A percentile compares a stretch with the other conserved stretches of the same genome.
These are phyloP conservation scores for Penicillium silybi DNA, from an alignment of 495 filamentous ascomycete species.

Conservation along the genomic window DNA sequence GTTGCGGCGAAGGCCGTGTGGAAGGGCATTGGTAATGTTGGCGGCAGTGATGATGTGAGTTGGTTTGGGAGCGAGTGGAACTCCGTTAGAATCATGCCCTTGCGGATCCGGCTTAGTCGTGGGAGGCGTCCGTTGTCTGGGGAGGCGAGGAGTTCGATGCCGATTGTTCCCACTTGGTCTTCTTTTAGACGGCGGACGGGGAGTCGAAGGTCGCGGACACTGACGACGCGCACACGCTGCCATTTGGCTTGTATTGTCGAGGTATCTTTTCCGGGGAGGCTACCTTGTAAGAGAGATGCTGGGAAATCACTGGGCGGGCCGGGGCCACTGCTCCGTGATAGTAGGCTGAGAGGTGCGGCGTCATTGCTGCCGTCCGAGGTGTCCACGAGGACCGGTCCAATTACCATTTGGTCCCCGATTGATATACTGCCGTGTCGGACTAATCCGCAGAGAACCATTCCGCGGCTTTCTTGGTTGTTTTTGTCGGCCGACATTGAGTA, in stretches of 20 bases:
- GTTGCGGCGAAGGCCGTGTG: conserved; percentile 46
- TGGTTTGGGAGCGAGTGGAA: conserved; percentile 42
- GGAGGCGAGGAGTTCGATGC: conserved; percentile 56
- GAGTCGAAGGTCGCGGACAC: conserved; percentile 81
- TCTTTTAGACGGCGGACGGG: conserved; percentile 71
- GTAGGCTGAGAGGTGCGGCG: conserved; percentile 18
- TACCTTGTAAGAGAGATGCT: conserved; percentile 26
- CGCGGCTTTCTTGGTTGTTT: conserved; percentile 38
- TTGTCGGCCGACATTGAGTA: conserved; percentile 36
- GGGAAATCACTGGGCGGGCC: conserved; percentile 32
- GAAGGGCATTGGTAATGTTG: conserved; percentile 34
- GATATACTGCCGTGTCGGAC: conserved; percentile 73
- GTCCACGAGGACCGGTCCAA: conserved; percentile 69
- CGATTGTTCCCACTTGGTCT: conserved; percentile 89
- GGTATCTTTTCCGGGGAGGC: conserved; percentile 26
- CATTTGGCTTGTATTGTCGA: conserved; percentile 48
- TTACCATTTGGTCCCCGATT: conserved; percentile 70
- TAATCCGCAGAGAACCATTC: conserved; percentile 76
- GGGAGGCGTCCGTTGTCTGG: conserved; percentile 20
- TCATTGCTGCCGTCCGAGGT: conserved; percentile 21
- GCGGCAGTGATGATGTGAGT: conserved; percentile 20
- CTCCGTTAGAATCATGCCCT: conserved; percentile 77
- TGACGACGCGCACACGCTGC: conserved; percentile 73
- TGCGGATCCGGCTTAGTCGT: conserved; percentile 55
- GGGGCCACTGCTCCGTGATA: conserved; percentile 33